These are phyloP conservation scores for Asterochloris erici DNA, from an alignment of 139 green algal genomes.

Conservation along the genomic window DNA sequence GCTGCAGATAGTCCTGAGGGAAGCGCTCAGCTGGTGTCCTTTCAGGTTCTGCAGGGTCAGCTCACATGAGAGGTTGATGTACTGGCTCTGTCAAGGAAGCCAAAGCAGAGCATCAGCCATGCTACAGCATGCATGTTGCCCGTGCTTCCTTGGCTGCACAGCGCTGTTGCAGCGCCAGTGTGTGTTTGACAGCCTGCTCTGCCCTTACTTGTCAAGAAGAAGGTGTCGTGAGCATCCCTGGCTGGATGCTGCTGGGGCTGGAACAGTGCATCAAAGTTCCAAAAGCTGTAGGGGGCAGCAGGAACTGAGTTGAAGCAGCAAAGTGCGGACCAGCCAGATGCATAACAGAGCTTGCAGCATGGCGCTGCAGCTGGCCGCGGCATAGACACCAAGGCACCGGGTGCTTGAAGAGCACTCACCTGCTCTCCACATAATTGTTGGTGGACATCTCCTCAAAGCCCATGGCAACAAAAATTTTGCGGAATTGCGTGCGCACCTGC, in stretches of 20 bases:
- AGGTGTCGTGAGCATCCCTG: conserved; percentile 98
- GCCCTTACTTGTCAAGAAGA: conserved; percentile 86
- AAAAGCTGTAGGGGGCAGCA: conserved; percentile 66
- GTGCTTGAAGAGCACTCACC: not conserved
- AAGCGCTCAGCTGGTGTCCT: conserved; percentile 50
- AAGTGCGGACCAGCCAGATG: too few relatives aligned
- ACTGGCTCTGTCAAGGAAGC: not conserved
- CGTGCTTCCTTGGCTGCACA: not conserved
- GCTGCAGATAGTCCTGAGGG: conserved; percentile 82
- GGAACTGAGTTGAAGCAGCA: not conserved
- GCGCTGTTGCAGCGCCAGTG: not conserved
- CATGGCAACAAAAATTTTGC: conserved; percentile 94
- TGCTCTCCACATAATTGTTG: conserved; percentile 88
- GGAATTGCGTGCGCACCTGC: conserved; percentile 84
- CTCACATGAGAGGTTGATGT: not conserved
- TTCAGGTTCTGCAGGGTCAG: conserved; percentile 51
- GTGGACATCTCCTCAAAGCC: conserved; percentile 94
- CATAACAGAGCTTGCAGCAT: not conserved
- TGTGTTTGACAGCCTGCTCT: not conserved
- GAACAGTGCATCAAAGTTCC: conserved; percentile 99
- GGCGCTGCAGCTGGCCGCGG: not conserved
- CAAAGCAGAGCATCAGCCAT: not conserved
- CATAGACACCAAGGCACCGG: not conserved
- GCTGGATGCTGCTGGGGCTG: conserved; percentile 98
- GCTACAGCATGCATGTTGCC: too few relatives aligned